These are phyloP conservation scores for Epicoccum nigrum DNA, from an alignment of 2,329 filamentous ascomycete species.

Conservation along the genomic window DNA sequence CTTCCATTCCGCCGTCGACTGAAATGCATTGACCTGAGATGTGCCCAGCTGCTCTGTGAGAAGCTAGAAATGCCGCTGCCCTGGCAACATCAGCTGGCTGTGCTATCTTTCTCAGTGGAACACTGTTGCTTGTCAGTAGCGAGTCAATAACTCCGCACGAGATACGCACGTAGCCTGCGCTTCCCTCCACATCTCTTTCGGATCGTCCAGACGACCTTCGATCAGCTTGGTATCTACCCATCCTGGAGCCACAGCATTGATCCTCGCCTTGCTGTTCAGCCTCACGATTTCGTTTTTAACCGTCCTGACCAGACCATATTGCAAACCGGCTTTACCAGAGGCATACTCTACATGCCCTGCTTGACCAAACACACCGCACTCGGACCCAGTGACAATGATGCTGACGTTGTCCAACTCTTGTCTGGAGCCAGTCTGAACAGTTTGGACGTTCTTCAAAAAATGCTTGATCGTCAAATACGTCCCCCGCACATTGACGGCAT, in stretches of 20 bases:
- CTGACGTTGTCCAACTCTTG: constrained; percentile 57
- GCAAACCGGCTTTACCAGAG: constrained; percentile 55
- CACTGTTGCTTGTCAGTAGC: constrained; percentile 27
- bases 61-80: constrained; percentile 58
- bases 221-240: constrained; percentile 57
- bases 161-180: constrained; percentile 53
- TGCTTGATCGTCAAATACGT: constrained; percentile 64
- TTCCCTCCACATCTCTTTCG: constrained; percentile 57
- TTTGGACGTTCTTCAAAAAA: constrained; percentile 55
- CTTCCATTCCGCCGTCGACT: constrained; percentile 60
- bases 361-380: constrained; percentile 59
- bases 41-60: constrained; percentile 59
- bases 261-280: constrained; percentile 57
- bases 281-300: constrained; percentile 63
- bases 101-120: constrained; percentile 56
- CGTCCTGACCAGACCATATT: constrained; percentile 59
- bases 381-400: constrained; percentile 61
- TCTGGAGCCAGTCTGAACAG: constrained; percentile 45
- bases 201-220: constrained; percentile 57
- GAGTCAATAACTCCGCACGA: background rate
- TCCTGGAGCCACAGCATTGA: constrained; percentile 60
- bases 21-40: constrained; percentile 61
- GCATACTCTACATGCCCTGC: constrained; percentile 59
- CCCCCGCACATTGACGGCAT: constrained; percentile 58
- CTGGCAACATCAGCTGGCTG: constrained; percentile 57